A percentile compares a stretch with the other conserved stretches of the same genome.
Conservation (phyloP, 495 filamentous ascomycete species). For the Hypoxylon cercidicola region DNA sequence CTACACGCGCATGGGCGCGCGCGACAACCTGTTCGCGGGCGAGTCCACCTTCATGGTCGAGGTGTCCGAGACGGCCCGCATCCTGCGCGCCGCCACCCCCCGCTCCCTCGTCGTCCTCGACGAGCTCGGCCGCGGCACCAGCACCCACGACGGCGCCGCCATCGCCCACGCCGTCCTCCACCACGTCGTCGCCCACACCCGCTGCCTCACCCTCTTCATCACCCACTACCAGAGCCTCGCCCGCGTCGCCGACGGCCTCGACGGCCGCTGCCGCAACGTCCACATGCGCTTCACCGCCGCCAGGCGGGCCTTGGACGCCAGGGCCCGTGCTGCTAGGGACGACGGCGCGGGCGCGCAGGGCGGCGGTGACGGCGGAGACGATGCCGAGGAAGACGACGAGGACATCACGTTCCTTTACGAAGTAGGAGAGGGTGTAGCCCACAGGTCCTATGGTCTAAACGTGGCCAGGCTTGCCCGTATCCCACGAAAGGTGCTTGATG, state of each 20-base stretch:
- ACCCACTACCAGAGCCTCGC: slow-evolving; percentile 95
- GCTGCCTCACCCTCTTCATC: slow-evolving; percentile 89
- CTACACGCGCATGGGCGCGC: slow-evolving; percentile 95
- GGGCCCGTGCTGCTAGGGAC: background rate
- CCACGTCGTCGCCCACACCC: slow-evolving; percentile 77
- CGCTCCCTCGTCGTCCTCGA: slow-evolving; percentile 90
- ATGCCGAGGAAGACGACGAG: slow-evolving; percentile 56
- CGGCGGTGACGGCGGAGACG: slow-evolving; percentile 32
- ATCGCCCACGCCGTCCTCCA: slow-evolving; percentile 94
- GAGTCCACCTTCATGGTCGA: slow-evolving; percentile 99
- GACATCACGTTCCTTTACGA: slow-evolving; percentile 86
- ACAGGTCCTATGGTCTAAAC: slow-evolving; percentile 93
- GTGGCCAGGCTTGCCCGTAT: slow-evolving; percentile 89
- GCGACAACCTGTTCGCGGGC: slow-evolving; percentile 94
- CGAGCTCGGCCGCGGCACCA: slow-evolving; percentile 91
- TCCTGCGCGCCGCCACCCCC: slow-evolving; percentile 86
- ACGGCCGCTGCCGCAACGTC: slow-evolving; percentile 73
- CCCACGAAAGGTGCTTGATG: slow-evolving; percentile 76
- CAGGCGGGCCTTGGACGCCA: slow-evolving; percentile 11
- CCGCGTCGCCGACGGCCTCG: slow-evolving; percentile 72
- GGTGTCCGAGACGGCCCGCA: slow-evolving; percentile 88
- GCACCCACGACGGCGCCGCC: slow-evolving; percentile 93
- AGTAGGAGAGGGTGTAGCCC: slow-evolving; percentile 87
- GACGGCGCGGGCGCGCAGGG: slow-evolving; percentile 22
- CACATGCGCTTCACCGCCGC: slow-evolving; percentile 83